A percentile compares a stretch with the other conserved stretches of the same genome.
Conservation (phyloP, 2,329 filamentous ascomycete genomes). For the Chaetomiaceae sp. region DNA sequence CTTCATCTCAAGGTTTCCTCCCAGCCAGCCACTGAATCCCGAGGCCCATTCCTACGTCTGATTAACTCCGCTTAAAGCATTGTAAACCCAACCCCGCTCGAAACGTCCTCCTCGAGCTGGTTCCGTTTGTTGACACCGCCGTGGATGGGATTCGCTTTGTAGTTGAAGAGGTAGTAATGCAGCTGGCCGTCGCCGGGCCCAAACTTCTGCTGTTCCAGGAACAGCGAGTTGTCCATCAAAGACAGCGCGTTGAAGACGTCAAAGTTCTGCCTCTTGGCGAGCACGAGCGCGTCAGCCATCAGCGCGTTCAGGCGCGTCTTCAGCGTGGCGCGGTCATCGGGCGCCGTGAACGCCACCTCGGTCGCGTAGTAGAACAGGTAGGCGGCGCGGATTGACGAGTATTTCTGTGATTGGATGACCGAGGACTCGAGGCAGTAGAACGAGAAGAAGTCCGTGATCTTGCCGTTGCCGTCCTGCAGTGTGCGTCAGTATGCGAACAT, state of each 20-base stretch:
- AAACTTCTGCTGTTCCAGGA: constrained; percentile 91
- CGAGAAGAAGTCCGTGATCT: constrained; percentile 93
- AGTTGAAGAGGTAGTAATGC: constrained; percentile 98
- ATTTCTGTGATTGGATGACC: constrained; percentile 74
- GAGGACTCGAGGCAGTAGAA: constrained; percentile 95
- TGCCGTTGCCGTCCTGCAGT: constrained; percentile 55
- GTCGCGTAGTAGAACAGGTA: constrained; percentile 98
- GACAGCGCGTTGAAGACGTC: constrained; percentile 97
- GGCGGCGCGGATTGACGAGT: constrained; percentile 76
- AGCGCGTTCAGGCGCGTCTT: constrained; percentile 76
- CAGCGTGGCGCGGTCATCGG: constrained; percentile 51
- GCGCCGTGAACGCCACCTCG: constrained; percentile 62
- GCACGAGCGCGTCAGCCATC: constrained; percentile 76
- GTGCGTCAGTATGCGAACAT: constrained; percentile 5
- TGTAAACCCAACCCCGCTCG: constrained; percentile 85
- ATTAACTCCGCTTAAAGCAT: no score
- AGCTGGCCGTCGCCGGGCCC: constrained; percentile 89
- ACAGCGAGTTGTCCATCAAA: constrained; percentile 86
- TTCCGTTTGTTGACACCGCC: constrained; percentile 81
- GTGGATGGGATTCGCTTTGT: constrained; percentile 75
- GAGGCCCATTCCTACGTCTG: no score
- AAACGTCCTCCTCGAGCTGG: constrained; percentile 65
- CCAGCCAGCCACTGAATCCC: no score
- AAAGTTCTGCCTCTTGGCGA: constrained; percentile 77
- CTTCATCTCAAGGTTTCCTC: no score